Evolutionary conservation across 495 filamentous ascomycete genomes (phyloP).

Genomic region (Apiosordaria backusii): DNA sequence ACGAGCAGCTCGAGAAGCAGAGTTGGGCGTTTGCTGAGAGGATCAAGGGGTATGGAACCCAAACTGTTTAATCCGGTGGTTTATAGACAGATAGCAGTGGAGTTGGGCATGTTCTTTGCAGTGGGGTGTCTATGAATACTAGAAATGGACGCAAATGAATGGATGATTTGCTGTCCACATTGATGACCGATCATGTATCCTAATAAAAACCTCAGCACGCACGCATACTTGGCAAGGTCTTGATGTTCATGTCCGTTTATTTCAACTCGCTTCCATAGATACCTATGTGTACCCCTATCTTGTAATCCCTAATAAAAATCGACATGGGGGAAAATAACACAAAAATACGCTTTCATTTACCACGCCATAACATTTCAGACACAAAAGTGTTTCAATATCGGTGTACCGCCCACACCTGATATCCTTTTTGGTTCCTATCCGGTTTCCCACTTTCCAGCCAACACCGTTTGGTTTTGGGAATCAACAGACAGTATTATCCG

Average conservation of each 20-base stretch:
- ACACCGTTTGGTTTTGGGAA: neutral
- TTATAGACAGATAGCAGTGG: neutral
- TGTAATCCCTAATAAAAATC: neutral
- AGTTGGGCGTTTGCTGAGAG: constrained; percentile 96
- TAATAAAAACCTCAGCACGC: no score
- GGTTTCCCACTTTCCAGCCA: neutral
- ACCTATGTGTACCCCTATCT: neutral
- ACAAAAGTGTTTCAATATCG: neutral
- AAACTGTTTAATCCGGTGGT: constrained; percentile 39
- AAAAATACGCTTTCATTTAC: constrained; percentile 1
- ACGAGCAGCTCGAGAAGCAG: constrained; percentile 69
- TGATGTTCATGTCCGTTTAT: neutral
- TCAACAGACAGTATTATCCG: neutral
- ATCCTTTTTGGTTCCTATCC: neutral
- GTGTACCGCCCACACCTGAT: neutral
- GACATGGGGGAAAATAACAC: neutral
- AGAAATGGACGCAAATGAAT: neutral
- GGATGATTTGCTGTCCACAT: neutral
- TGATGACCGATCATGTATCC: neutral
- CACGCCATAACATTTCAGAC: constrained; percentile 6
- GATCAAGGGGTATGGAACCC: constrained; percentile 59
- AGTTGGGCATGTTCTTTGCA: no score
- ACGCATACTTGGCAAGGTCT: neutral
- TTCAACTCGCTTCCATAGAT: neutral
- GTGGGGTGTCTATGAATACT: neutral